Percentiles rank a stretch among this genome's conserved stretches.
Evolutionary conservation across 164 flowering plant species (phyloP).

Genomic region (Cinnamomum chago): DNA sequence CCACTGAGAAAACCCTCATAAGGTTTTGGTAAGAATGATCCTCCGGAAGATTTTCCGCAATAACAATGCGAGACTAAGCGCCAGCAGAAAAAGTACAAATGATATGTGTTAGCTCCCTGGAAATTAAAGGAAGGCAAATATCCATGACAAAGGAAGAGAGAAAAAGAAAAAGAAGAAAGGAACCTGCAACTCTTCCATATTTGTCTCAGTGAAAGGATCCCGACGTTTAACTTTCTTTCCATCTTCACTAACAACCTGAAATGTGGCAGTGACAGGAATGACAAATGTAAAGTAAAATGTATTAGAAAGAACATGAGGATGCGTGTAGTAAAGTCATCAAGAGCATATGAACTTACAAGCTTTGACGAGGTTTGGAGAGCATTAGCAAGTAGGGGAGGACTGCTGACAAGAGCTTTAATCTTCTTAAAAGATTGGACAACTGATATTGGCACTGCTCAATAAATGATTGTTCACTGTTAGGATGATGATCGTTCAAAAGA

Average conservation of each 20-base stretch:
- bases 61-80: conserved; percentile 68
- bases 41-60: conserved; percentile 95
- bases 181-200: conserved; percentile 90
- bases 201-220: conserved; percentile 62
- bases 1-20: conserved; percentile 79
- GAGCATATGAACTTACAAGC: conserved; percentile 53
- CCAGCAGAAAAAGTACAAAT: conserved; percentile 10
- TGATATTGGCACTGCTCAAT: conserved; percentile 69
- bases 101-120: background rate
- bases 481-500: background rate
- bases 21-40: conserved; percentile 93
- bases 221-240: conserved; percentile 79
- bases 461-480: background rate
- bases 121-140: background rate
- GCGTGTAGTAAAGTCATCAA: background rate
- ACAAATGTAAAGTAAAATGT: background rate
- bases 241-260: conserved; percentile 85
- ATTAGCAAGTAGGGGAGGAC: conserved; percentile 65
- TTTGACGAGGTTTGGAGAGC: conserved; percentile 68
- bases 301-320: background rate
- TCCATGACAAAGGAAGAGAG: background rate
- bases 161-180: background rate
- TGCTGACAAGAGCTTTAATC: conserved; percentile 62
- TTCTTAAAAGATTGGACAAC: conserved; percentile 93
- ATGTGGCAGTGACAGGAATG: conserved; percentile 6